phyloP scores from a whole-genome alignment of 2,329 filamentous ascomycete genomes.

The Colletotrichum orbiculare region DNA sequence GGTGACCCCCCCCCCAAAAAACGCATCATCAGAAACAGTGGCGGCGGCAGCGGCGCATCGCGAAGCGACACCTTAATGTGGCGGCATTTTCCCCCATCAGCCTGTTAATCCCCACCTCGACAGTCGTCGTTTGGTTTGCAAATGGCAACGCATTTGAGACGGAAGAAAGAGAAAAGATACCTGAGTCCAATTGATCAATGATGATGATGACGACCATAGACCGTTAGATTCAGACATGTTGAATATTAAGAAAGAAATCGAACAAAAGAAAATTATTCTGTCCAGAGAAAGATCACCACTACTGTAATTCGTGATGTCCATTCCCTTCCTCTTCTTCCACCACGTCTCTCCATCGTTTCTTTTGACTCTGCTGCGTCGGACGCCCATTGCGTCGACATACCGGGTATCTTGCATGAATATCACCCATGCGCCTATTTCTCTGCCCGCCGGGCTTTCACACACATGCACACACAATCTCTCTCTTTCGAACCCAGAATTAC shows the following conservation, averaged over 20 bases:
- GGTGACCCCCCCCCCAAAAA: neutral
- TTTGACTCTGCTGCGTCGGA: too few relatives aligned
- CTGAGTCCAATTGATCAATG: constrained; percentile 24
- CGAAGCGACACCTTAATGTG: constrained; percentile 9
- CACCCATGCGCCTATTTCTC: constrained; percentile 20
- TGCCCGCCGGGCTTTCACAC: neutral
- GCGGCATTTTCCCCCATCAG: neutral
- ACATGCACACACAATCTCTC: too few relatives aligned
- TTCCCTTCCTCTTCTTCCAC: neutral
- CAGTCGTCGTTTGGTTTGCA: neutral
- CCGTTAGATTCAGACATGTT: constrained; percentile 30
- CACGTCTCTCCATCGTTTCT: too few relatives aligned
- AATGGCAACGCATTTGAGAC: neutral
- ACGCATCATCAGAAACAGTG: too few relatives aligned
- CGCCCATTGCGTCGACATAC: constrained; percentile 13
- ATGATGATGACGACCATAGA: constrained; percentile 30
- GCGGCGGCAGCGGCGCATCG: neutral
- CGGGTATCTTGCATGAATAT: constrained; percentile 35
- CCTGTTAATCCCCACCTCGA: neutral
- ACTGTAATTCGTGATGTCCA: neutral
- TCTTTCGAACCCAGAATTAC: constrained; percentile 4
- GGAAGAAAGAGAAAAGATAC: constrained; percentile 30
- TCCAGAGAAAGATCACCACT: constrained; percentile 2
- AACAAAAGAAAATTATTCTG: constrained; percentile 19
- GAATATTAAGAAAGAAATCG: constrained; percentile 27